Conservation (phyloP, 306 rosid genomes). For the Coriaria nepalensis region DNA sequence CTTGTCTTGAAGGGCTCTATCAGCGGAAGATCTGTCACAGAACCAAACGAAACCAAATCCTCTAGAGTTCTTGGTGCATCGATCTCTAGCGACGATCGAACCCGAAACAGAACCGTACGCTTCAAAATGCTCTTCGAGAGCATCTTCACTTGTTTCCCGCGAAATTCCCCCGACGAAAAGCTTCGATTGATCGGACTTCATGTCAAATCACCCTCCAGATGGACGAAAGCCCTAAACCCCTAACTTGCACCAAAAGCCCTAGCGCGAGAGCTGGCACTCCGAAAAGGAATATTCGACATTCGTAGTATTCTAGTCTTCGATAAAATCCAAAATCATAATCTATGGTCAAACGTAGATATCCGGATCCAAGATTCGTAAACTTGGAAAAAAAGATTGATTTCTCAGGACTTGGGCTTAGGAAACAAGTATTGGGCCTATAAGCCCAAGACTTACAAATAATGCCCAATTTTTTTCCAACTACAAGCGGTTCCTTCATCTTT, state of each 20-base stretch:
- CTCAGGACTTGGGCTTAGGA: too few relatives aligned
- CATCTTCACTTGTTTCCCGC: slow-evolving; percentile 39
- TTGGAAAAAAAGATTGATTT: too few relatives aligned
- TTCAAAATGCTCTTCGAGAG: slow-evolving; percentile 33
- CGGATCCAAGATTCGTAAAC: not conserved
- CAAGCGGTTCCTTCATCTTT: too few relatives aligned
- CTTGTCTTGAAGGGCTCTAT: slow-evolving; percentile 39
- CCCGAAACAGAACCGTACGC: slow-evolving; percentile 39
- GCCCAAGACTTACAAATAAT: too few relatives aligned
- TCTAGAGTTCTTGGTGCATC: slow-evolving; percentile 35
- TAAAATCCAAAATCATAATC: slow-evolving; percentile 36
- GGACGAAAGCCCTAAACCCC: slow-evolving; percentile 20
- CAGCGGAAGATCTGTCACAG: slow-evolving; percentile 38
- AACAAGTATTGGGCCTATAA: too few relatives aligned
- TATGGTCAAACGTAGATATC: slow-evolving; percentile 1
- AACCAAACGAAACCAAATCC: slow-evolving; percentile 77
- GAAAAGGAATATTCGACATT: too few relatives aligned
- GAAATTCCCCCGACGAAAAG: slow-evolving; percentile 54
- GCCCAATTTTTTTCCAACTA: too few relatives aligned
- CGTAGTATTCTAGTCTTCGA: too few relatives aligned
- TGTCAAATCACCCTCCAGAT: slow-evolving; percentile 14
- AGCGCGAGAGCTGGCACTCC: too few relatives aligned
- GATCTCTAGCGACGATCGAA: slow-evolving; percentile 36
- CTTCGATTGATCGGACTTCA: slow-evolving; percentile 46
- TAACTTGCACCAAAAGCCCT: slow-evolving; percentile 25